Evolutionary conservation across 495 filamentous ascomycete genomes (phyloP), one percentile per base, ranked within the genome.

Genomic region (Pyrenula aspistea): DNA sequence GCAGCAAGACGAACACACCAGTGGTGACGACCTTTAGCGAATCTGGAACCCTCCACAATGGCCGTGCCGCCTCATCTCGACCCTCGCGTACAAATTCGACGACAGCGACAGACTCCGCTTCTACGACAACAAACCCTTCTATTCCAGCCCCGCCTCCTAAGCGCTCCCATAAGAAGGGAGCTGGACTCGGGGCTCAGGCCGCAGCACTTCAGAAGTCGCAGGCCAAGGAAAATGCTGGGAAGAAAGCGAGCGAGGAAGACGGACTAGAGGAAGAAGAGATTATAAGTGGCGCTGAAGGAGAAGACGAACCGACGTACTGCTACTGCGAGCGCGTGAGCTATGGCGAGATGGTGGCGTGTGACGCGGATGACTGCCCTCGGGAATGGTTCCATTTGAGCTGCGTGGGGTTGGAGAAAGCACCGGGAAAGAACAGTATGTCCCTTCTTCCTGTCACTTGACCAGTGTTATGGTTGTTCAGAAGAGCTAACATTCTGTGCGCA

Each of bases 311-410:
- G 12, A 75, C 83, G 51, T 98, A 96, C 69, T 98, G 93, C 69
- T 89, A 90, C 69, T 98, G 93, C 68, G 88, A 96, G 60, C 81
- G 85, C 58, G 83, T 96, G 25, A 93, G 87, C 63, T 98, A 95
- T 64, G 93, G 93, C 21, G 88, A 95, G 71, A 98, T 98, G 93
- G 88, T 98, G 15, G 93, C 86, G n/a, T 98, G 93, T 61, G 93
- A 98, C 65, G 88, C 85, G 50, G 87, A 92, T 53, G 79, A 77
- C 23, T 98, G 93, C 71, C 79, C 84, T 59, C 78, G 82, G 59
- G 92, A 97, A 71, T 98, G 93, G 93, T 98, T 97, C 73, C 93
- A 98, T 77, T 67, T 98, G 49, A 84, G 83, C 47, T 98, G 93
- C 68, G 91, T 95, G 19, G 91, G 89, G 55, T 66, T 98, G 67